These are phyloP conservation scores for Hysterium pulicare DNA, from an alignment of 2,329 filamentous ascomycete genomes.

Conservation along the genomic window DNA sequence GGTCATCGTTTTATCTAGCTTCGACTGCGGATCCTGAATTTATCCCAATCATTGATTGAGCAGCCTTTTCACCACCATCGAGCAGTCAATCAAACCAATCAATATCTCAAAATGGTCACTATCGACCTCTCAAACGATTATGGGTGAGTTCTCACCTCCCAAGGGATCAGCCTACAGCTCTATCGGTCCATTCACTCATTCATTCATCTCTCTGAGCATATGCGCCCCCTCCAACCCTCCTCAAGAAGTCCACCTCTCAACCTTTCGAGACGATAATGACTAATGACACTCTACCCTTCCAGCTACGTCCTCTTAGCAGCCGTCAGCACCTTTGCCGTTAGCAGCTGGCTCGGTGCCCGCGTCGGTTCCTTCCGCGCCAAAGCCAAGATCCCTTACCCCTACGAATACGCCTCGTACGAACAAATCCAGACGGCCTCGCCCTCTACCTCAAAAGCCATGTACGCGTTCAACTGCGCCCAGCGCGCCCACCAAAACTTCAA, in stretches of 20 bases:
- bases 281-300: slow-evolving; percentile 3
- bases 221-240: slow-evolving; percentile 7
- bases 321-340: slow-evolving; percentile 53
- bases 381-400: slow-evolving; percentile 56
- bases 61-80: no score
- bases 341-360: slow-evolving; percentile 50
- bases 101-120: slow-evolving; percentile 25
- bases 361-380: slow-evolving; percentile 47
- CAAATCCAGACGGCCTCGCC: slow-evolving; percentile 45
- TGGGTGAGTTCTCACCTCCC: slow-evolving; percentile 21
- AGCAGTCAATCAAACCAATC: no score
- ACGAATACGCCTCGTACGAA: slow-evolving; percentile 55
- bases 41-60: no score
- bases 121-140: slow-evolving; percentile 26
- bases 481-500: slow-evolving; percentile 55
- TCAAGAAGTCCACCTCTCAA: slow-evolving; percentile 3
- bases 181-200: background rate
- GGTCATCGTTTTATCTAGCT: no score
- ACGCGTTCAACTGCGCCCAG: slow-evolving; percentile 45
- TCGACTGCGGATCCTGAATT: no score
- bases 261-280: background rate
- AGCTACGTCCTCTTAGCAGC: slow-evolving; percentile 57
- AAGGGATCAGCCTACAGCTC: background rate
- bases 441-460: slow-evolving; percentile 41
- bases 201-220: background rate